Evolutionary conservation across 2,329 filamentous ascomycete genomes (phyloP).

Genomic region (Diaporthe ilicicola): DNA sequence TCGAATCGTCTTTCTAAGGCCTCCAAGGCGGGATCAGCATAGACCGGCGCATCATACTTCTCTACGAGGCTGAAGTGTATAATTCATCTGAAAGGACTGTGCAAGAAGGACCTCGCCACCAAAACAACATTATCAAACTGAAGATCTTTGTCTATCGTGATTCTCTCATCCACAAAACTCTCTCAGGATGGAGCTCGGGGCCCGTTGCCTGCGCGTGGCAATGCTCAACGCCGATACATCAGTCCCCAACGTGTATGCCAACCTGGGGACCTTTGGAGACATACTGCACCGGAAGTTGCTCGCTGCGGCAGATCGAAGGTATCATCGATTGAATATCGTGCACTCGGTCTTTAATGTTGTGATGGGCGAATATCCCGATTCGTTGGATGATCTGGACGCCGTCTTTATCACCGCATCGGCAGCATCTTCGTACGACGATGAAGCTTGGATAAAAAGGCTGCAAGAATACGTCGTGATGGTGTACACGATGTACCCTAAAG

Average conservation of each 20-base stretch:
- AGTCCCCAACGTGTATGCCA: constrained; percentile 23
- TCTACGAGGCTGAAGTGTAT: not conserved
- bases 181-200: not conserved
- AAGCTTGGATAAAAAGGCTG: constrained; percentile 13
- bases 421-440: constrained; percentile 23
- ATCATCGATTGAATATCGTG: not conserved
- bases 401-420: constrained; percentile 28
- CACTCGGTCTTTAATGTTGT: constrained; percentile 27
- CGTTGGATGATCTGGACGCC: constrained; percentile 14
- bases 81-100: not conserved
- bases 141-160: not conserved
- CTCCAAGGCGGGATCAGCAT: not conserved
- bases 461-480: constrained; percentile 12
- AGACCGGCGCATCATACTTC: not conserved
- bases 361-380: constrained; percentile 20
- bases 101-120: not conserved
- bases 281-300: constrained; percentile 22
- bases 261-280: constrained; percentile 28
- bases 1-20: not conserved
- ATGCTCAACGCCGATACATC: constrained; percentile 32
- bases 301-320: constrained; percentile 2
- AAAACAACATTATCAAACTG: not conserved
- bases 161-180: not conserved
- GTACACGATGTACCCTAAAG: not conserved
- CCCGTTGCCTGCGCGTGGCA: constrained; percentile 13